A percentile compares a stretch with the other conserved stretches of the same genome.
Evolutionary conservation across 2,329 filamentous ascomycete species (phyloP).

Genomic region (Akanthomyces uredinophilus): DNA sequence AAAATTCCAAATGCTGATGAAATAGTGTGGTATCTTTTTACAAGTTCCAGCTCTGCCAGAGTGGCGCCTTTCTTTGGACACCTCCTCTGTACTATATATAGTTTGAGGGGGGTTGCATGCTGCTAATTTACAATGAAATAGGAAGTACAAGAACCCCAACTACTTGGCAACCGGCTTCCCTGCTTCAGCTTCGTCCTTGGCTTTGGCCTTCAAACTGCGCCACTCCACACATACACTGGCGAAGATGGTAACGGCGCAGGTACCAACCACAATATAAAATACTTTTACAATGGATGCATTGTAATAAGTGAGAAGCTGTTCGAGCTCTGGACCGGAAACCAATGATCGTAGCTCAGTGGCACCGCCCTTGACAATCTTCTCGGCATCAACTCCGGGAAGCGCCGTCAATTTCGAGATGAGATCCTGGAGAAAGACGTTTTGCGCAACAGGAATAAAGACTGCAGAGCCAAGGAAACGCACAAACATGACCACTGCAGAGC

Average conservation of each 20-base stretch:
- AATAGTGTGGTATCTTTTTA: no score
- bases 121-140: no score
- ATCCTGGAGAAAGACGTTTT: constrained; percentile 43
- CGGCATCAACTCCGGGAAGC: constrained; percentile 27
- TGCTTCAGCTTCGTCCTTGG: not conserved
- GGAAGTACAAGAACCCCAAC: not conserved
- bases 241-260: constrained; percentile 35
- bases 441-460: constrained; percentile 41
- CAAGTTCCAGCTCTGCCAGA: no score
- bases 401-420: constrained; percentile 32
- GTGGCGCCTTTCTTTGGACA: no score
- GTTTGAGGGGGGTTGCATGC: not conserved
- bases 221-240: constrained; percentile 39
- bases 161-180: not conserved
- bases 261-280: constrained; percentile 33
- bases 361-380: constrained; percentile 24
- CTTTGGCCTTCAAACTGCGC: constrained; percentile 48
- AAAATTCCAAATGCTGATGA: no score
- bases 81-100: no score
- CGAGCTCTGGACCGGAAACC: constrained; percentile 20
- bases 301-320: constrained; percentile 30
- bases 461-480: constrained; percentile 30
- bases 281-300: constrained; percentile 30
- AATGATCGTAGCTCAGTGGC: constrained; percentile 26
- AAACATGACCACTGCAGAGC: constrained; percentile 36